Conservation (phyloP, 805 yeast genomes). For the Teunomyces kruisii region DNA sequence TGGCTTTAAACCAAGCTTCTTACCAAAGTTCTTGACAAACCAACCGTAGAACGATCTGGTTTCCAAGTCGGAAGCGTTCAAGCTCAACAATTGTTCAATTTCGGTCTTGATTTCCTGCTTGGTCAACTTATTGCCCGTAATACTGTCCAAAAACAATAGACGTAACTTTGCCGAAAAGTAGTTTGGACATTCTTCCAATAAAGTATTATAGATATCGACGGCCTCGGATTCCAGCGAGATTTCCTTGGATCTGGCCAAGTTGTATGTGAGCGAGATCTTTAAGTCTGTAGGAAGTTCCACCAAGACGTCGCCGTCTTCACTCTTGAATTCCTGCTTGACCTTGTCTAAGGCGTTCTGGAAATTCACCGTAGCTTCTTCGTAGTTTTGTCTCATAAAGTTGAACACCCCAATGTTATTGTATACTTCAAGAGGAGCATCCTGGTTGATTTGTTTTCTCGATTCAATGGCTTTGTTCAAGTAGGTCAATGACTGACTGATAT, state of each 20-base stretch:
- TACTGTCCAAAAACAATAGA: slow-evolving; percentile 57
- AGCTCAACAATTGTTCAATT: slow-evolving; percentile 52
- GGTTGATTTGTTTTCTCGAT: slow-evolving; percentile 39
- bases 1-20: slow-evolving; percentile 45
- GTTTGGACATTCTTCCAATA: slow-evolving; percentile 62
- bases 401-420: slow-evolving; percentile 85
- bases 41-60: slow-evolving; percentile 91
- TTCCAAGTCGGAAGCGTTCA: slow-evolving; percentile 65
- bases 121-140: slow-evolving; percentile 33
- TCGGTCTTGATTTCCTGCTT: slow-evolving; percentile 52
- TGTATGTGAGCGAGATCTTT: slow-evolving; percentile 46
- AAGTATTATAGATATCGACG: slow-evolving; percentile 48
- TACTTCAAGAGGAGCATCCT: slow-evolving; percentile 56
- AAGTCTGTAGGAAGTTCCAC: slow-evolving; percentile 29
- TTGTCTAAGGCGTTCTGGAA: slow-evolving; percentile 52
- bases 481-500: slow-evolving; percentile 64
- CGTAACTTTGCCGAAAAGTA: slow-evolving; percentile 78
- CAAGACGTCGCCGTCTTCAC: slow-evolving; percentile 42
- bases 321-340: slow-evolving; percentile 28
- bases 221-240: slow-evolving; percentile 35
- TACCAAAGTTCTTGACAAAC: slow-evolving; percentile 67
- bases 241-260: slow-evolving; percentile 76
- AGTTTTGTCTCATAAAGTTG: slow-evolving; percentile 63
- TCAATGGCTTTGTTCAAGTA: slow-evolving; percentile 63
- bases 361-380: slow-evolving; percentile 53